Evolutionary conservation across 2,329 filamentous ascomycete genomes (phyloP), one percentile per base, ranked within the genome.

Genomic region (Amphichorda felina): DNA sequence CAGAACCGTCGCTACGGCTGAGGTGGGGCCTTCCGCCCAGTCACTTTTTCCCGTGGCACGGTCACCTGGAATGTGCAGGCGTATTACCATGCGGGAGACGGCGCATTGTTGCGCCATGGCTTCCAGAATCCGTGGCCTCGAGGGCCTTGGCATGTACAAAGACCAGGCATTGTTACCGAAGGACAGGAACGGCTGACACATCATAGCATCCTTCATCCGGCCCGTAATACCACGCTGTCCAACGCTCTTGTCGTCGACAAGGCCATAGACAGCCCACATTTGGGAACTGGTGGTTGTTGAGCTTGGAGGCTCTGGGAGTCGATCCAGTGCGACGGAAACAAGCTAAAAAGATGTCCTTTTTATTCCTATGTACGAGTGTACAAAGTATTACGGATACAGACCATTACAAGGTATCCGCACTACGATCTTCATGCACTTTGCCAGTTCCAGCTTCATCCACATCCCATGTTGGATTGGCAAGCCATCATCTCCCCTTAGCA

Each of bases 51-150:
- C 32, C 11, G 15, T 14, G 24, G 25, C 33, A 35, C 33, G 33
- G 33, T 35, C 33, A 35, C 16, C 33, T 16, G 21, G 22, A 9
- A 14, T 10, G 13, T 18, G 18, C 29, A 15, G 16, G 14, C 22
- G 18, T n/a, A 32, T 18, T 9, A 11, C 15, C 14, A 27, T 25
- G 35, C 29, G 30, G 35, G 35, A 37, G 30, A 33, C 29, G 35
- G 35, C 35, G 35, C 35, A 37, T 33, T 17, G 16, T 27, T 37
- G 35, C 35, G 35, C 35, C 35, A 32, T 37, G 28, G 16, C 29
- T 29, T 29, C 19, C 28, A 24, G 28, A 18, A 31, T 25, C 34
- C 17, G n/a, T n/a, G n/a, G n/a, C n/a, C n/a, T n/a, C n/a, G n/a
- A n/a, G n/a, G n/a, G n/a, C n/a, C n/a, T n/a, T n/a, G n/a, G n/a